Evolutionary conservation across 1,284 basidiomycete genomes (phyloP), one percentile per base, ranked within the genome.

Genomic region (Agroathelia rolfsii): DNA sequence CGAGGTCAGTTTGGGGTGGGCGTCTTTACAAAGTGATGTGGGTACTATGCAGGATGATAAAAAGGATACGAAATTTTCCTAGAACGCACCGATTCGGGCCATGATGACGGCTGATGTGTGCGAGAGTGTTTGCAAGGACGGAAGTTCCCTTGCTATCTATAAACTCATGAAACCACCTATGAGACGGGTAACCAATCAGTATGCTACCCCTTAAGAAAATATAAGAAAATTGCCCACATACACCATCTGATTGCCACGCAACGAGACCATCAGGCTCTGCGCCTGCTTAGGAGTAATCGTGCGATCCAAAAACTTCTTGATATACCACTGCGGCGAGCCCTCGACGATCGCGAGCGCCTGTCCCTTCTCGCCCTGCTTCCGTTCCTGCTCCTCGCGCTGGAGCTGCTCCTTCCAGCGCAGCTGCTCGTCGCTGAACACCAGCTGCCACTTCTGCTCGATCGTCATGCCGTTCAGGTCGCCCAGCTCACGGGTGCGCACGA

Each of bases 371-470:
- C 53, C 56, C 45, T 76, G 72, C 49, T 66, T 76, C 45, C 66
- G 71, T 24, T 64, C 63, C 47, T 71, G 67, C 43, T 78, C 72
- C 43, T 74, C 70, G 42, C 69, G 62, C 31, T 57, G 63, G 44
- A 65, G 71, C 44, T 76, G 76, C 32, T 82, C 76, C 46, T 75
- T 79, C 76, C 80, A 89, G 25, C 83, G 74, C 37, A 83, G 69
- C 35, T 83, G 78, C 47, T 84, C 81, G 46, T 88, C 83, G 43
- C 79, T 88, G 53, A 84, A 76, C 7, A 97, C 84, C 49, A 97
- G 76, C 41, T 71, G 69, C 93, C 93, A 97, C 58, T 96, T 97
- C 53, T 89, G 89, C 31, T 92, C 84, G 18, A 83, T 67, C 1
- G 74, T 51, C 17, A 92, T 60, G 28, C 64, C 61, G 1, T 72